Evolutionary conservation across 352 stramenopile genomes (phyloP), one percentile per base, ranked within the genome.

Genomic region (Achlya hypogyna): DNA sequence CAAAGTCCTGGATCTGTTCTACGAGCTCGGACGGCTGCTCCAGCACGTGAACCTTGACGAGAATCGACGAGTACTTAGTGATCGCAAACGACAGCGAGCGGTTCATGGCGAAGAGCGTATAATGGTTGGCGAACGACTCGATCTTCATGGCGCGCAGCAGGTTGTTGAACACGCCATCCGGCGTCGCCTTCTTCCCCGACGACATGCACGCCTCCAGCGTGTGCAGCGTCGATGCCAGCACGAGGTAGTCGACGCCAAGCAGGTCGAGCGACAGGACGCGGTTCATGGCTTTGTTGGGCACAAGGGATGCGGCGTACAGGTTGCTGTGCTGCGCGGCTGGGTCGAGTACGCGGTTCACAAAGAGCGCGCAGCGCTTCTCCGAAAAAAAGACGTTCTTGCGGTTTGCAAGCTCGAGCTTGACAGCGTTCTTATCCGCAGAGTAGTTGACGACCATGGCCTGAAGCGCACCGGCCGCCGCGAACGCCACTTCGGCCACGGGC

Each of bases 371-470:
- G 68, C 91, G 86, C 53, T 91, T 89, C 67, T 91, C 91, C 1
- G 86, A 88, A 35, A 51, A 34, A 56, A 95, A 95, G 27, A 93
- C 82, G 28, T 84, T 78, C 38, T 83, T 82, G 22, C 86, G 84
- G 65, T 95, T 95, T 43, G 84, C 79, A 12, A 82, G 86, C 65
- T 95, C 86, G 1, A 84, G 89, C 66, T 91, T 95, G 63, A 93
- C 78, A 4, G 16, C 45, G 49, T 83, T 95, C 34, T 81, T 75
- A 23, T 84, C 90, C 65, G 90, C 82, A n/a, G 86, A 92, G 72
- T 93, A 95, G 70, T 95, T 95, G 65, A 95, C 80, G 47, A 91
- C 84, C 86, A 95, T 93, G 63, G 90, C 92, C 75, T 93, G 92
- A 71, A 95, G 80, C 54, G 91, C 86, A 34, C 79, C 82, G 5